Conservation (phyloP, 1,139 yeast genomes). For the Geotrichum candidum region DNA sequence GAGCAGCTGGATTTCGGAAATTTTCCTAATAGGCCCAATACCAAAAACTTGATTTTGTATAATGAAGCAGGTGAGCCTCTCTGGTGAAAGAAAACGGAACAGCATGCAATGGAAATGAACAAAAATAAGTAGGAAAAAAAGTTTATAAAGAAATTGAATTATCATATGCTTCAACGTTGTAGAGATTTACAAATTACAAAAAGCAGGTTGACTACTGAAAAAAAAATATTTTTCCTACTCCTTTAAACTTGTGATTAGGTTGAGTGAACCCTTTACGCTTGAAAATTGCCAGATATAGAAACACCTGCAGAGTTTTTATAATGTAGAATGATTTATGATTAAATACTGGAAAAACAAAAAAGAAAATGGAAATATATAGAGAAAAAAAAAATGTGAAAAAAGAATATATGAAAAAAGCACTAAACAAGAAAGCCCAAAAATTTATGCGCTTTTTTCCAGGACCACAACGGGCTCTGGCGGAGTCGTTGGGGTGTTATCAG, state of each 20-base stretch:
- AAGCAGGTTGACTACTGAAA: not conserved
- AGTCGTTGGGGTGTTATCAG: not conserved
- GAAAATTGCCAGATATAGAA: not conserved
- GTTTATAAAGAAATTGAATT: not conserved
- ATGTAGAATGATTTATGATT: not conserved
- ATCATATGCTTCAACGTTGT: no score
- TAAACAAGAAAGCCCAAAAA: not conserved
- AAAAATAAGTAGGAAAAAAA: not conserved
- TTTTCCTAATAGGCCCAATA: conserved; percentile 32
- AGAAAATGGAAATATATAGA: not conserved
- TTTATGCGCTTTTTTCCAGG: conserved; percentile 9
- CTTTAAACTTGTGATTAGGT: not conserved
- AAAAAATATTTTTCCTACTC: no score
- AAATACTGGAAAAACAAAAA: not conserved
- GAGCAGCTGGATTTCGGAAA: conserved; percentile 31
- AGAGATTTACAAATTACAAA: not conserved
- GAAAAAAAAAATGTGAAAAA: not conserved
- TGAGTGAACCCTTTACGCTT: not conserved
- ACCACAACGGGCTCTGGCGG: conserved; percentile 5
- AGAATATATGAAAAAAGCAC: not conserved
- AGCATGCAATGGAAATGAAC: conserved; percentile 13
- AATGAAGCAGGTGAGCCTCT: conserved; percentile 39
- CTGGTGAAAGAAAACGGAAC: conserved; percentile 27
- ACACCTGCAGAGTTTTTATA: conserved; percentile 13
- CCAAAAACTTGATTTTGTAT: conserved; percentile 39